Evolutionary conservation across 495 filamentous ascomycete species (phyloP).

Genomic region (Trypethelium eluteriae): DNA sequence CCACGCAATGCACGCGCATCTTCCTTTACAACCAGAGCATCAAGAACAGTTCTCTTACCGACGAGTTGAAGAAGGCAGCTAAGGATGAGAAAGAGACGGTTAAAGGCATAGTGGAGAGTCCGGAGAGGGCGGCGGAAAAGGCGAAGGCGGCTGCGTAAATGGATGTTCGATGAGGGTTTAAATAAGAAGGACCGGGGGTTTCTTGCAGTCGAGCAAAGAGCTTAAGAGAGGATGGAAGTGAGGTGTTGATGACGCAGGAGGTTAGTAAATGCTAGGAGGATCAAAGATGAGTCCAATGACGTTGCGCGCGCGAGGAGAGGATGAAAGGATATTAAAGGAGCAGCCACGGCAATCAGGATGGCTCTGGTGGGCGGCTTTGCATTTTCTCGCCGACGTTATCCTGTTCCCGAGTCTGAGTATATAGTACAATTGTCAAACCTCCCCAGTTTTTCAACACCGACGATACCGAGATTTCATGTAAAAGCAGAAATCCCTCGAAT

Average conservation of each 20-base stretch:
- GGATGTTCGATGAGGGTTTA: background rate
- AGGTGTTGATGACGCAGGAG: background rate
- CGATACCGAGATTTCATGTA: background rate
- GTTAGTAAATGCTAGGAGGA: background rate
- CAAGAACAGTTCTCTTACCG: conserved; percentile 42
- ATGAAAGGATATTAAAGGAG: background rate
- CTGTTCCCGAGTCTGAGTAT: background rate
- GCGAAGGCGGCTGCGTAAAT: conserved; percentile 17
- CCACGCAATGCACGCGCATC: conserved; percentile 74
- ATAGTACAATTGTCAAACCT: too few relatives aligned
- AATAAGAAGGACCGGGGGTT: background rate
- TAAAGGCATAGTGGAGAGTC: conserved; percentile 41
- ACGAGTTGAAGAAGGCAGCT: conserved; percentile 39
- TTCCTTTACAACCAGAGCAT: conserved; percentile 53
- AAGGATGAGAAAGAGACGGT: conserved; percentile 45
- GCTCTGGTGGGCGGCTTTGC: background rate
- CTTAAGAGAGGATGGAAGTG: background rate
- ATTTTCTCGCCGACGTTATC: background rate
- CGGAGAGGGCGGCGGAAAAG: conserved; percentile 40
- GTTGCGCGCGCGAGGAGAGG: background rate
- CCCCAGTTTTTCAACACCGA: too few relatives aligned
- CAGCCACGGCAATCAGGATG: background rate
- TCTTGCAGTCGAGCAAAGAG: background rate
- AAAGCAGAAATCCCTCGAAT: background rate
- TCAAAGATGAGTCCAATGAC: background rate